Base-by-base conservation (phyloP, 1,284 basidiomycete species). In the Ganoderma leucocontextum region DNA sequence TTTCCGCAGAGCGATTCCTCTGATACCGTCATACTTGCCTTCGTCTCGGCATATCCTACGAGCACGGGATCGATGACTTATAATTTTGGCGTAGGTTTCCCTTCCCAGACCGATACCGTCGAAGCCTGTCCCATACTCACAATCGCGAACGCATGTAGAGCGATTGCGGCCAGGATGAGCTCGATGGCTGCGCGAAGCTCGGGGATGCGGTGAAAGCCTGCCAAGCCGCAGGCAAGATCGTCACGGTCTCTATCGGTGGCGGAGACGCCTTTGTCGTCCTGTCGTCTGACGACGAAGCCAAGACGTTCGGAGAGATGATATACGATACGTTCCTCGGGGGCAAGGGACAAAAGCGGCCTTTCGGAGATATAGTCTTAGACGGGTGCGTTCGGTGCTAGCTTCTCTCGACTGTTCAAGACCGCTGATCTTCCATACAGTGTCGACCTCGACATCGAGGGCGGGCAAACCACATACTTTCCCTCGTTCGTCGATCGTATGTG, bases 281-380 rank as follows among this genome's bases (percentile, higher is more conserved):
- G 75, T 76, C 78, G 47, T 86, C 82, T 22, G 86, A 89, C 65
- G 75, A 84, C 0, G 83, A 88, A 72, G 89, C 84, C 1, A 66
- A 78, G 47, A 76, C 76, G 5, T 91, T 89, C 69, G 89, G 87
- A 1, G 78, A 87, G 63, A 85, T 83, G 0, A 83, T 91, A 62
- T 91, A 90, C 89, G 82, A 91, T 74, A 67, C 88, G 13, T 91
- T 91, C 80, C 81, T 91, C 17, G 90, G 88, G 15, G 90, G 88
- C 4, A 81, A 82, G 2, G 86, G 84, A 71, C 78, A 78, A 22
- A 83, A 83, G 2, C 80, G 90, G 65, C 90, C 90, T 0, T 91
- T 91, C 72, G 90, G 90, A 12, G 74, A 79, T 58, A 89, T 87
- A 1, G 85, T 90, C 9, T 81, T 91, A 15, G 90, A 91, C 69